Evolutionary conservation across 176 grass and related monocot species (phyloP).

Genomic region (Carex littledalei): DNA sequence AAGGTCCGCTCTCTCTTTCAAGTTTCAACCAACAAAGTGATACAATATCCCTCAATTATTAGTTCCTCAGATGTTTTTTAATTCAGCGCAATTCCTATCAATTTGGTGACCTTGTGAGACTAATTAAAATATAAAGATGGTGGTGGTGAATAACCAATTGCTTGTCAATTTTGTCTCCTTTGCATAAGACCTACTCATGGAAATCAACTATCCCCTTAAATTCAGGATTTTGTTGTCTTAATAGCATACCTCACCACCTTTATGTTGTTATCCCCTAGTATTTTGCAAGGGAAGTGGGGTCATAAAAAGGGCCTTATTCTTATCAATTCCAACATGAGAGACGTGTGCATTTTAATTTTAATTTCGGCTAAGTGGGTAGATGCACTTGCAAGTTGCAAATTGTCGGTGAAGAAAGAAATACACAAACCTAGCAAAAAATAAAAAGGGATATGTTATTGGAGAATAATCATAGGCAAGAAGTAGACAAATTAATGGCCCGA

Average conservation of each 20-base stretch:
- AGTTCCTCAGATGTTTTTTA: background rate
- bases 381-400: constrained; percentile 22
- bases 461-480: background rate
- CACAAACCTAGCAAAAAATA: background rate
- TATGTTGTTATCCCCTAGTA: constrained; percentile 34
- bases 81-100: background rate
- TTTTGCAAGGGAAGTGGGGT: constrained; percentile 24
- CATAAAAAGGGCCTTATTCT: constrained; percentile 28
- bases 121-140: too few species aligned
- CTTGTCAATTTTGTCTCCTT: constrained; percentile 65
- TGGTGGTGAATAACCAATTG: constrained; percentile 12
- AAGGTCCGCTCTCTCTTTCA: background rate
- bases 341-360: constrained; percentile 13
- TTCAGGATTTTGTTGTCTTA: constrained; percentile 75
- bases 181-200: constrained; percentile 44
- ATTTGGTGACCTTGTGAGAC: background rate
- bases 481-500: background rate
- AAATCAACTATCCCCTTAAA: constrained; percentile 45
- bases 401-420: background rate
- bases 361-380: constrained; percentile 10
- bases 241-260: constrained; percentile 53
- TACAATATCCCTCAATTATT: constrained; percentile 7
- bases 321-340: constrained; percentile 27
- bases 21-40: background rate
- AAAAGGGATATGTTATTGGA: background rate